Base-by-base conservation (phyloP, 2,329 filamentous ascomycete species). In the Aspergillus sp. region DNA sequence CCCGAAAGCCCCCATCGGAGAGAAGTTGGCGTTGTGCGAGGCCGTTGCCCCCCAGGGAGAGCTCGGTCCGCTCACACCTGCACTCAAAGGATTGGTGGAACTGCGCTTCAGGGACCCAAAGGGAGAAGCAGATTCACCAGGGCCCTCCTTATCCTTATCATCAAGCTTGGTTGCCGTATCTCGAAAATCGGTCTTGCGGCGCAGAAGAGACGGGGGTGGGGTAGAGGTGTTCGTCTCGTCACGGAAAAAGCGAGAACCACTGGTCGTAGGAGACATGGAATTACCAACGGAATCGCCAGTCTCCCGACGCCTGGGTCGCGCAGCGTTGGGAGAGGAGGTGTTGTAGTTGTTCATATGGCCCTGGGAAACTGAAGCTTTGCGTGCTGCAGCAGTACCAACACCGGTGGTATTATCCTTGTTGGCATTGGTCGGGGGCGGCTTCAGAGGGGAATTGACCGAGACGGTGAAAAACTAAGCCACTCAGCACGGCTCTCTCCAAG, bases 371-470 rank as follows among this genome's bases (percentile, higher is more conserved):
- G 90, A 96, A 11, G 83, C 76, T 70, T 95, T 96, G 45, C 91
- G 86, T 65, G 67, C 77, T 19, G 19, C 19, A 2, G 19, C 19
- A 19, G 19, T 19, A 65, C 65, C 76, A 47, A 66, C 76, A 29
- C 56, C 51, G n/a, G 59, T 40, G 40, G 45, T 51, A 46, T 61
- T 65, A 66, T 70, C 82, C 71, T 88, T 91, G 57, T 73, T 76
- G 26, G 72, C 65, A 48, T 73, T 79, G 59, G 88, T 85, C 29
- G 82, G 80, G 13, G 88, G 87, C 7, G 88, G 86, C 68, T 97
- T 97, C 54, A 96, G 74, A 30, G 90, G 86, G 31, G 93, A 96
- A 66, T 97, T 98, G 62, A 98, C 90, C 51, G 94, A 93, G 40
- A 79, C 81, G 40, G 82, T 70, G 67, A 96, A 96, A 50, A 86